Conservation (phyloP, 78 protist genomes). For the Dictyostelium firmibasis region DNA sequence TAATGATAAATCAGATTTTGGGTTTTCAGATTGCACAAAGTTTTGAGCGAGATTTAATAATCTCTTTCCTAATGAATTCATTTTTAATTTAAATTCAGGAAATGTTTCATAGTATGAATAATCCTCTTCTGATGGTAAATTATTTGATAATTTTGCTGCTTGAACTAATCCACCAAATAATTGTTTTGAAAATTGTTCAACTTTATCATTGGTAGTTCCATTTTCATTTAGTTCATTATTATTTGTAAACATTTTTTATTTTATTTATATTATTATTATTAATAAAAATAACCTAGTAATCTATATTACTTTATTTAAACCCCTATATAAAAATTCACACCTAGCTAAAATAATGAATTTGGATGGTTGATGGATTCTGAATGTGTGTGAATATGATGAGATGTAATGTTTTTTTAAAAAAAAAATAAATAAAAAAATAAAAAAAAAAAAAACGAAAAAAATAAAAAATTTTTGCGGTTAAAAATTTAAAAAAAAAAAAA, state of each 20-base stretch:
- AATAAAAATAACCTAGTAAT: too few relatives aligned
- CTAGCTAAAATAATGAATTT: neutral
- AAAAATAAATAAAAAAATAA: too few relatives aligned
- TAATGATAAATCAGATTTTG: conserved; percentile 6
- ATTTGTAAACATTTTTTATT: neutral
- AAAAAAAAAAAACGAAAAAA: too few relatives aligned
- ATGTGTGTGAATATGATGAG: neutral
- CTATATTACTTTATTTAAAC: too few relatives aligned
- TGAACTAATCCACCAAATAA: conserved; percentile 43
- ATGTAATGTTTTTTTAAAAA: neutral
- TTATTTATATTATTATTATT: too few relatives aligned
- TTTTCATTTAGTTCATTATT: neutral
- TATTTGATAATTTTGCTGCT: conserved; percentile 69
- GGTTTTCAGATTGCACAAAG: conserved; percentile 49
- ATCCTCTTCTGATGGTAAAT: conserved; percentile 76
- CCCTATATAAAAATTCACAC: neutral
- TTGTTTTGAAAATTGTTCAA: conserved; percentile 54
- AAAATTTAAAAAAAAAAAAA: too few relatives aligned
- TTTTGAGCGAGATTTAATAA: conserved; percentile 39
- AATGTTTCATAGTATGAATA: conserved; percentile 75
- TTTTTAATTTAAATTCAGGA: conserved; percentile 54
- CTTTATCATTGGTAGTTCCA: neutral
- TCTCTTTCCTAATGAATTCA: conserved; percentile 45
- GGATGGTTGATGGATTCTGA: neutral
- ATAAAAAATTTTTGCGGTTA: neutral